A percentile compares a stretch with the other conserved stretches of the same genome.
phyloP scores from a whole-genome alignment of 176 grass and related monocot species.

The Hordeum marinum region DNA sequence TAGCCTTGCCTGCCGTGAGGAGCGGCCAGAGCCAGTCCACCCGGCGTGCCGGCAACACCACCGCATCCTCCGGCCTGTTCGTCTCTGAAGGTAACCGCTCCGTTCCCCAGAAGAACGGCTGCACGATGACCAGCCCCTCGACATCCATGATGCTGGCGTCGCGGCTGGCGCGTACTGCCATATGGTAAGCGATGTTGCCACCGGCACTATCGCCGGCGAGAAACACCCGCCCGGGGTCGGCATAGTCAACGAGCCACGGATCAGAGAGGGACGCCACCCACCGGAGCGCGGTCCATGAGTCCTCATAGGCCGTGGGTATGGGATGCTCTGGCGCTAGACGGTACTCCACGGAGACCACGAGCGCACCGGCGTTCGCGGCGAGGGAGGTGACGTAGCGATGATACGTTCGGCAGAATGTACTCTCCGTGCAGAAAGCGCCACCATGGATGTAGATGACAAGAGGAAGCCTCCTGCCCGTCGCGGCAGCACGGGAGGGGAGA shows the following conservation, averaged over 20 bases:
- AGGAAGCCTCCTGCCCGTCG: neutral
- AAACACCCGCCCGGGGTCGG: neutral
- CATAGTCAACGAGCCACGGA: neutral
- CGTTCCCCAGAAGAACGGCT: slow-evolving; percentile 3
- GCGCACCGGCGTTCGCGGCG: neutral
- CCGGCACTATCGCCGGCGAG: slow-evolving; percentile 19
- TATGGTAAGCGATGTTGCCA: neutral
- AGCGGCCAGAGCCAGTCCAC: neutral
- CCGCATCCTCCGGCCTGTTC: neutral
- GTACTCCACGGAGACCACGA: slow-evolving; percentile 45
- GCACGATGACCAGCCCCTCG: neutral
- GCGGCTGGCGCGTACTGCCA: neutral
- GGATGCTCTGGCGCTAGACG: slow-evolving; percentile 50
- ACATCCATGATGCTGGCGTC: neutral
- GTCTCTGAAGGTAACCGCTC: neutral
- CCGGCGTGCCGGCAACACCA: neutral
- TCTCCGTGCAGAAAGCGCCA: slow-evolving; percentile 30
- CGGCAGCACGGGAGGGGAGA: neutral
- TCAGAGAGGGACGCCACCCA: slow-evolving; percentile 15
- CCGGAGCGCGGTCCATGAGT: neutral
- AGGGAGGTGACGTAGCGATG: slow-evolving; percentile 35
- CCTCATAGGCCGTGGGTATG: slow-evolving; percentile 33
- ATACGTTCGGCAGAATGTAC: slow-evolving; percentile 17
- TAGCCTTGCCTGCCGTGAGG: neutral
- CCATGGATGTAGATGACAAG: slow-evolving; percentile 47